A percentile compares a stretch with the other conserved stretches of the same genome.
Conservation (phyloP, 331 rosid genomes). For the Spiraea crenata region DNA sequence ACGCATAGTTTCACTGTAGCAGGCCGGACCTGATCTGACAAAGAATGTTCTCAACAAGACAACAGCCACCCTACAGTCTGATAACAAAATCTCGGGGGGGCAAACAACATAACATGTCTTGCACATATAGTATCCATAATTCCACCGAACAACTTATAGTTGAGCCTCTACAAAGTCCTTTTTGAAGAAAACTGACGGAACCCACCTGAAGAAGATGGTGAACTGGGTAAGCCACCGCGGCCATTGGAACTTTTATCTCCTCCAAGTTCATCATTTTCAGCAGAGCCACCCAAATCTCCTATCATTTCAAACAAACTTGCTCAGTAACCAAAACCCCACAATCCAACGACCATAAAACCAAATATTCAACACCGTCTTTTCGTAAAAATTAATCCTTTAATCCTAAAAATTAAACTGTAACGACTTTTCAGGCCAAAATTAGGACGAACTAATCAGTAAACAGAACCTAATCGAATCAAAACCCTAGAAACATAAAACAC, state of each 20-base stretch:
- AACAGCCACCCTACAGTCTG: slow-evolving; percentile 89
- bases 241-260: slow-evolving; percentile 57
- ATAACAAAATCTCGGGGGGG: slow-evolving; percentile 65
- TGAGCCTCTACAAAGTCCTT: slow-evolving; percentile 92
- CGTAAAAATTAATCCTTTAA: too few relatives aligned
- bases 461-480: too few relatives aligned
- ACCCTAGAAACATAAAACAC: slow-evolving; percentile 4
- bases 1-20: slow-evolving; percentile 78
- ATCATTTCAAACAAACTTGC: slow-evolving; percentile 4
- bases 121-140: slow-evolving; percentile 75
- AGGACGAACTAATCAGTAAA: too few relatives aligned
- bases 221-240: slow-evolving; percentile 75
- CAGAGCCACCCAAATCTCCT: slow-evolving; percentile 98
- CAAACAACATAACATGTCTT: slow-evolving; percentile 78
- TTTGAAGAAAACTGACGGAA: slow-evolving; percentile 96
- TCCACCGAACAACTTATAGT: slow-evolving; percentile 76
- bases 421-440: too few relatives aligned
- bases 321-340: background rate
- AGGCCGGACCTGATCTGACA: slow-evolving; percentile 64
- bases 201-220: slow-evolving; percentile 99
- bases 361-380: background rate
- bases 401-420: too few relatives aligned
- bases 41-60: slow-evolving; percentile 75
- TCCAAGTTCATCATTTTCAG: slow-evolving; percentile 68
- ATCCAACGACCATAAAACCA: background rate